phyloP scores from a whole-genome alignment of 169 alveolate genomes.

The Plasmodium fragile region DNA sequence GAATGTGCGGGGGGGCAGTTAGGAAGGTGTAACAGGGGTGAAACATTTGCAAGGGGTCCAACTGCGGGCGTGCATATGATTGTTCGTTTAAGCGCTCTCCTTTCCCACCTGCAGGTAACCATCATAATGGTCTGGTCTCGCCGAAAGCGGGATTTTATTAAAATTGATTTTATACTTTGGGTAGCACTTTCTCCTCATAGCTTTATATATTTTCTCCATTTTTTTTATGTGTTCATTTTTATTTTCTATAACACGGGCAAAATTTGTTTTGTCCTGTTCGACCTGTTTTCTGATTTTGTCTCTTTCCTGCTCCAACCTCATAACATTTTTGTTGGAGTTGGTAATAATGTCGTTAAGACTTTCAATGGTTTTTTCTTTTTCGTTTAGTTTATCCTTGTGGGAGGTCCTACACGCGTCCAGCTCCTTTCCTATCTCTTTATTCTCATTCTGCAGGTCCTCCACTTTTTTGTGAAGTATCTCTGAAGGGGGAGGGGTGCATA shows the following conservation, averaged over 20 bases:
- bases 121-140: not conserved
- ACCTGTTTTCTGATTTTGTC: conserved; percentile 34
- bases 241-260: conserved; percentile 8
- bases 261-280: conserved; percentile 31
- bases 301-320: conserved; percentile 8
- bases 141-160: conserved; percentile 46
- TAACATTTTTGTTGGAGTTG: not conserved
- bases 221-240: conserved; percentile 17
- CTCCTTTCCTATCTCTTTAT: conserved; percentile 17
- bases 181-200: conserved; percentile 35
- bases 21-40: not conserved
- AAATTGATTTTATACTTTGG: conserved; percentile 25
- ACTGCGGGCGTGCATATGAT: not conserved
- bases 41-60: not conserved
- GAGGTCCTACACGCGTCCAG: conserved; percentile 3
- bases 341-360: conserved; percentile 25
- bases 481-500: not conserved
- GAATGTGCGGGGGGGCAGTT: not conserved
- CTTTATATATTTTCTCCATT: conserved; percentile 18
- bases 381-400: conserved; percentile 42
- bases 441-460: conserved; percentile 28
- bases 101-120: conserved; percentile 37
- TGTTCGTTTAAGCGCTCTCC: not conserved
- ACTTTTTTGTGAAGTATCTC: conserved; percentile 58
- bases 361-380: conserved; percentile 28